phyloP scores from a whole-genome alignment of 1,284 basidiomycete genomes.

The Baeospora myosura region DNA sequence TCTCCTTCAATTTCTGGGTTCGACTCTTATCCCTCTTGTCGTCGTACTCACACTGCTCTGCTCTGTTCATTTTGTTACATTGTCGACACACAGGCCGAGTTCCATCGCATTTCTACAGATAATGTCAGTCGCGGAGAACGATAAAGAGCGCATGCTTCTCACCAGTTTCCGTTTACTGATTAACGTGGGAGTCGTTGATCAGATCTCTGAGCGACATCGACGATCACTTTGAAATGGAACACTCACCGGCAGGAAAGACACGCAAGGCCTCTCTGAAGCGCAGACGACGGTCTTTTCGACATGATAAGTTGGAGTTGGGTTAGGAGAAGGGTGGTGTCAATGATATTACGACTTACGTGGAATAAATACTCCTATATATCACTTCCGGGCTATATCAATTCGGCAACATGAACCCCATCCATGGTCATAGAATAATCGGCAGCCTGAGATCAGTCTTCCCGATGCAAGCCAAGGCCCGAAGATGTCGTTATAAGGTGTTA shows the following conservation, averaged over 20 bases:
- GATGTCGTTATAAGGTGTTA: too few species aligned
- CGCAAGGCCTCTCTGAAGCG: constrained; percentile 50
- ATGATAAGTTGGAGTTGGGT: neutral
- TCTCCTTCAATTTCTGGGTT: constrained; percentile 53
- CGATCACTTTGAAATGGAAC: neutral
- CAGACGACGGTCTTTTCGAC: constrained; percentile 11
- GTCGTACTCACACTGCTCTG: constrained; percentile 50
- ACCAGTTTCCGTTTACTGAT: constrained; percentile 53
- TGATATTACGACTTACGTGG: too few species aligned
- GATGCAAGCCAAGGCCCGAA: too few species aligned
- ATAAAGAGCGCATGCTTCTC: constrained; percentile 14
- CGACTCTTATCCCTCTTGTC: constrained; percentile 55
- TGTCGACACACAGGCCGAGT: constrained; percentile 49
- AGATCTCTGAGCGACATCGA: neutral
- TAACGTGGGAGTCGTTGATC: neutral
- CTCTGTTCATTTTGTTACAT: constrained; percentile 47
- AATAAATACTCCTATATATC: too few species aligned
- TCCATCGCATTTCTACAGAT: constrained; percentile 50
- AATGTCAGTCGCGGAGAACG: constrained; percentile 5
- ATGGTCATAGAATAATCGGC: too few species aligned
- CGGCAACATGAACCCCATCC: too few species aligned
- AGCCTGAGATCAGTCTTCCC: too few species aligned
- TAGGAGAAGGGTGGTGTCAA: neutral
- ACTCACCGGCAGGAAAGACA: constrained; percentile 50
- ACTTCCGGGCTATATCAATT: too few species aligned